Conservation (phyloP, 2,329 filamentous ascomycete genomes). For the Eutypa lata region DNA sequence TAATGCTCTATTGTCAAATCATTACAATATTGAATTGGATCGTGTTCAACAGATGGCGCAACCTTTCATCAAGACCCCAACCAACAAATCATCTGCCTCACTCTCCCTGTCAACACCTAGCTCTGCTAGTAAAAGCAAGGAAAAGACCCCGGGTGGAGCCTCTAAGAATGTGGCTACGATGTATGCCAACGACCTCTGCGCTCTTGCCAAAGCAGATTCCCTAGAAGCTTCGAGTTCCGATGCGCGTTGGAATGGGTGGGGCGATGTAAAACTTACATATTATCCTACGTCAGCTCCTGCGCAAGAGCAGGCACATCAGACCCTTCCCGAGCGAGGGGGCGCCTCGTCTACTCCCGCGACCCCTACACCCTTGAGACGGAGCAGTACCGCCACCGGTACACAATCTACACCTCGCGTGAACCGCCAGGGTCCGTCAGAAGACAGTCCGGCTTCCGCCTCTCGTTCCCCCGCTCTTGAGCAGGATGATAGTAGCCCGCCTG, state of each 20-base stretch:
- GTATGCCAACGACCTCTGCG: conserved; percentile 80
- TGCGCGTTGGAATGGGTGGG: conserved; percentile 71
- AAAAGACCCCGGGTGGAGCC: conserved; percentile 51
- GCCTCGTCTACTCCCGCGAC: conserved; percentile 57
- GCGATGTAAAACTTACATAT: conserved; percentile 75
- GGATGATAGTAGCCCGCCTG: conserved; percentile 41
- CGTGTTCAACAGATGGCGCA: conserved; percentile 79
- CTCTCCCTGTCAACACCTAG: conserved; percentile 49
- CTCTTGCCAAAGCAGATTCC: conserved; percentile 62
- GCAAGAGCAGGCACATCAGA: conserved; percentile 21
- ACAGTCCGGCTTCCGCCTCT: conserved; percentile 39
- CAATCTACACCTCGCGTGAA: conserved; percentile 33
- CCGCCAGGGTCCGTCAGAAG: conserved; percentile 40
- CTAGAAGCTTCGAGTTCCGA: conserved; percentile 26
- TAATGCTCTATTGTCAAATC: conserved; percentile 72
- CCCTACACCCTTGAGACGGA: conserved; percentile 72
- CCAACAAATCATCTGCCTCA: conserved; percentile 49
- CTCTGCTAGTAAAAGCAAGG: conserved; percentile 70
- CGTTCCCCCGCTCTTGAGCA: conserved; percentile 37
- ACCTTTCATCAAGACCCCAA: conserved; percentile 74
- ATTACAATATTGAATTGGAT: conserved; percentile 78
- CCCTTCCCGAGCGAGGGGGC: conserved; percentile 26
- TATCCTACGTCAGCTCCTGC: conserved; percentile 53
- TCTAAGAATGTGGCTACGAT: conserved; percentile 53
- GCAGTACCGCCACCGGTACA: conserved; percentile 51